Percentiles rank a stretch among this genome's conserved stretches.
Evolutionary conservation across 192 early-diverging fungal species (phyloP).

Genomic region (Chytriomyces confervae): DNA sequence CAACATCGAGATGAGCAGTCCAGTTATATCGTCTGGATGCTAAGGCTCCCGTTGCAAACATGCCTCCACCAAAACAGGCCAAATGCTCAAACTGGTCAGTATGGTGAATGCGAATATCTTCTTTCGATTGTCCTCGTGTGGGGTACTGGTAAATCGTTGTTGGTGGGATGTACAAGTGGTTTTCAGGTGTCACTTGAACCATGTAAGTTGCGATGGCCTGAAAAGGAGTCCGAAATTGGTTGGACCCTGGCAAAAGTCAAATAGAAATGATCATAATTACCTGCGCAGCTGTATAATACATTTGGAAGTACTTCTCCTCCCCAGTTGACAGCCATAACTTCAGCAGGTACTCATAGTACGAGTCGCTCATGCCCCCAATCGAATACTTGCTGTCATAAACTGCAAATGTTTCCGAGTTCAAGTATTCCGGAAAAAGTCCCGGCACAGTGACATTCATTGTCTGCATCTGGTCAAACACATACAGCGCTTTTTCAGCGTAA

Average conservation of each 20-base stretch:
- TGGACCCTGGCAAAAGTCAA: too few relatives aligned
- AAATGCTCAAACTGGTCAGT: background rate
- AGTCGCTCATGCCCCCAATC: conserved; percentile 50
- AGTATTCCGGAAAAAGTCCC: conserved; percentile 10
- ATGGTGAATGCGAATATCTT: too few relatives aligned
- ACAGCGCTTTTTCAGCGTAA: conserved; percentile 50
- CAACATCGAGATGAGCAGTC: conserved; percentile 41
- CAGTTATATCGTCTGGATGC: conserved; percentile 40
- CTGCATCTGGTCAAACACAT: conserved; percentile 21
- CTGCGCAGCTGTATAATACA: conserved; percentile 18
- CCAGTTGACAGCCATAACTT: conserved; percentile 51
- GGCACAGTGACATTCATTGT: conserved; percentile 13
- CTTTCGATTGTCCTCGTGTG: too few relatives aligned
- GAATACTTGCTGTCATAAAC: conserved; percentile 5
- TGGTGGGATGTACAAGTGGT: background rate
- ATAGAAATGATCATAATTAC: background rate
- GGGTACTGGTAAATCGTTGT: background rate
- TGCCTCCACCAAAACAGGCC: conserved; percentile 73
- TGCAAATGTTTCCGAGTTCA: background rate
- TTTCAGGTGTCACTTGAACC: too few relatives aligned
- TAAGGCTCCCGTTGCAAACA: conserved; percentile 66
- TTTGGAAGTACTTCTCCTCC: conserved; percentile 17
- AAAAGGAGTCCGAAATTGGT: too few relatives aligned
- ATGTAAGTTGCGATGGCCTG: conserved; percentile 7
- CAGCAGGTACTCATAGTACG: conserved; percentile 60